Percentiles rank a stretch among this genome's conserved stretches.
These are phyloP conservation scores for Solanum virginianum DNA, from an alignment of 257 asterid species.

Conservation along the genomic window DNA sequence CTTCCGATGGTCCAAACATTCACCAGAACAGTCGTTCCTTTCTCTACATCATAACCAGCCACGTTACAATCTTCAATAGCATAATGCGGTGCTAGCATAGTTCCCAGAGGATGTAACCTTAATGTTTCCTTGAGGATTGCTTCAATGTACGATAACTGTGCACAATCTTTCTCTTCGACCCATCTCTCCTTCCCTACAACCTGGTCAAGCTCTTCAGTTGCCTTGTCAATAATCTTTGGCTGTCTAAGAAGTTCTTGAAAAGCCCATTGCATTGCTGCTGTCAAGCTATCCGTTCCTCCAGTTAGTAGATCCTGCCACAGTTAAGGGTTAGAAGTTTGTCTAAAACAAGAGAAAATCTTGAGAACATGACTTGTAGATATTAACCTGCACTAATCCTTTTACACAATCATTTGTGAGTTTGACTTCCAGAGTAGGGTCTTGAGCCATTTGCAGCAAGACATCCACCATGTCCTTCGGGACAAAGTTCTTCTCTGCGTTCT, in stretches of 20 bases:
- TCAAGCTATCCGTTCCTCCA: constrained; percentile 16
- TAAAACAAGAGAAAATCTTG: not conserved
- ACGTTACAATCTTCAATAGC: constrained; percentile 4
- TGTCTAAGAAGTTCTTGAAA: constrained; percentile 7
- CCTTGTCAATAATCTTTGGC: constrained; percentile 13
- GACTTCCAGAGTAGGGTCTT: constrained; percentile 22
- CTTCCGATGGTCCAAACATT: constrained; percentile 1
- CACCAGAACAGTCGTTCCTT: not conserved
- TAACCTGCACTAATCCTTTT: constrained; percentile 30
- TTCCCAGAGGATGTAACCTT: constrained; percentile 3
- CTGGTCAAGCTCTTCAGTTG: constrained; percentile 13
- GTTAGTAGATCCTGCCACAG: constrained; percentile 2
- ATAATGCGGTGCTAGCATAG: not conserved
- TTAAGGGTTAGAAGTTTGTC: not conserved
- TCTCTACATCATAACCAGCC: not conserved
- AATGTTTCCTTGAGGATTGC: constrained; percentile 3
- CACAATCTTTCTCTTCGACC: constrained; percentile 5
- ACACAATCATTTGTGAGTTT: constrained; percentile 18
- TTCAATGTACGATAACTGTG: constrained; percentile 2
- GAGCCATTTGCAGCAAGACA: constrained; percentile 13
- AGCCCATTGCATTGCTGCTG: constrained; percentile 16
- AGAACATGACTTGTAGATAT: not conserved
- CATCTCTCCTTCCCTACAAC: constrained; percentile 4
- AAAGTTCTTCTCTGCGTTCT: not conserved
- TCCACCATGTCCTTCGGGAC: constrained; percentile 12